phyloP scores from a whole-genome alignment of 163 green algal species.

The Coccomyxa subellipsoidea region DNA sequence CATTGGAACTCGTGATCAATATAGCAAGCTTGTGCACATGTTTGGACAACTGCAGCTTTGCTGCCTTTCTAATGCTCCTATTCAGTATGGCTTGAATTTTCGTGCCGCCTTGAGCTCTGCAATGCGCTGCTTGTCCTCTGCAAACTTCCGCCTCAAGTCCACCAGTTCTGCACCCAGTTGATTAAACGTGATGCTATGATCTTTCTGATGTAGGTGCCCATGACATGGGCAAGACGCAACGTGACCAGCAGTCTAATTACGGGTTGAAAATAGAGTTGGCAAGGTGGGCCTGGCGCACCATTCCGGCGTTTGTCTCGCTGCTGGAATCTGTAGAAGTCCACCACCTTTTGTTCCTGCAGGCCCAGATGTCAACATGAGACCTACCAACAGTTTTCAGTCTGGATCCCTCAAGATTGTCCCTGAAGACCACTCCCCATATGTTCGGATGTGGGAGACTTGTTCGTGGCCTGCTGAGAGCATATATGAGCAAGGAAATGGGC shows the following conservation, averaged over 20 bases:
- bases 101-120: slow-evolving; percentile 52
- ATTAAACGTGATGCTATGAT: background rate
- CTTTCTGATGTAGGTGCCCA: background rate
- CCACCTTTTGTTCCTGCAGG: slow-evolving; percentile 26
- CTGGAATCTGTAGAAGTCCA: slow-evolving; percentile 80
- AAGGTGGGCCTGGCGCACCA: slow-evolving; percentile 31
- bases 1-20: no score
- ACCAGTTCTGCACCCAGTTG: slow-evolving; percentile 61
- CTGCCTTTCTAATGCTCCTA: no score
- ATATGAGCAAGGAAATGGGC: background rate
- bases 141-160: slow-evolving; percentile 69
- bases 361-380: slow-evolving; percentile 2
- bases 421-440: background rate
- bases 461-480: no score
- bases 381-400: background rate
- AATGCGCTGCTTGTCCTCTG: slow-evolving; percentile 73
- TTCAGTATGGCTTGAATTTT: slow-evolving; percentile 63
- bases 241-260: background rate
- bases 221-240: background rate
- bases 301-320: slow-evolving; percentile 58
- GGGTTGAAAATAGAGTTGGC: no score
- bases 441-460: no score
- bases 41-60: no score
- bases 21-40: no score
- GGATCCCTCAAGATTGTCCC: background rate